Base-by-base conservation (phyloP, 345 rosid genomes). In the Boechera retrofracta region DNA sequence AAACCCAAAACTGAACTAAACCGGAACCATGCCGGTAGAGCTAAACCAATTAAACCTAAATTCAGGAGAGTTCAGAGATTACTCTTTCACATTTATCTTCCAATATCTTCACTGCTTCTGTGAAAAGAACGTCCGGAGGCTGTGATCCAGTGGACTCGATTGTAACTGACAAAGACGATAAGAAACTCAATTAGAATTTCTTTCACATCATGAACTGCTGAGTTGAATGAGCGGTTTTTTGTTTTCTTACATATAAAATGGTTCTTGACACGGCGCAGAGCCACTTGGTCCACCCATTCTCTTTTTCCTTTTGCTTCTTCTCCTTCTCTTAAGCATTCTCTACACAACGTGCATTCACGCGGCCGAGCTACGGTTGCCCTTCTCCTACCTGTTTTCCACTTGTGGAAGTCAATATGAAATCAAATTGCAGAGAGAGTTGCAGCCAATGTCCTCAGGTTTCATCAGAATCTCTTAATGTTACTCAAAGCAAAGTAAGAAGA, bases 101-200 rank as follows among this genome's bases (percentile, higher is more conserved):
- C 82, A 94, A 82, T 72, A 90, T 85, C 86, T 89, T 91, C 82
- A 91, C 96, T 10, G 98, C 97, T 83, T 94, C 97, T 0, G 94
- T 88, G 67, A 91, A 93, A 67, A 93, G 78, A 38, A 81, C 87
- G 41, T 95, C 91, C 5, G 99, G 98, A 69, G 91, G 89, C 78
- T 88, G 81, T 65, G 92, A 86, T 74, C 98, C 99, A 0, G 92
- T 88, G 12, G 98, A 95, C 86, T 95, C 98, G 15, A 95, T 86
- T 0, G 84, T 92, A 79, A 94, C 98, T 94, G 76, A 21, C 42
- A 63, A 18, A 47, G 24, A 57, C 57, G 52, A 36, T 5, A 44
- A n/a, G n/a, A n/a, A n/a, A n/a, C n/a, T n/a, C n/a, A n/a, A n/a
- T n/a, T n/a, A n/a, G n/a, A n/a, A n/a, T n/a, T n/a, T n/a, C n/a